Base-by-base conservation (phyloP, 495 filamentous ascomycete species). In the Neurospora sp. region DNA sequence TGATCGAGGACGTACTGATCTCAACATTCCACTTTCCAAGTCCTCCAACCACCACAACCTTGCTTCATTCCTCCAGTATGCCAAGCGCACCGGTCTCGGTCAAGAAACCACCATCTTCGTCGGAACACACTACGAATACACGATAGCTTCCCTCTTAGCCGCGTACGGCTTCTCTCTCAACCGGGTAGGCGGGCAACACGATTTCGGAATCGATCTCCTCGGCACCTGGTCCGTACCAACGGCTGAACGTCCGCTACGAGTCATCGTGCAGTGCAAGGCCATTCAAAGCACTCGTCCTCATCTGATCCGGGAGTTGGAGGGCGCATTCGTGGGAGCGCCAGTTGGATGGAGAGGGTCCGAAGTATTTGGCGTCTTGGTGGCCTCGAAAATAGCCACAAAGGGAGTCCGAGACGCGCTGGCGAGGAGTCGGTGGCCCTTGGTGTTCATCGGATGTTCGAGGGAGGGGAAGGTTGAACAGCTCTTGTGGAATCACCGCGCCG, bases 181-280 rank as follows among this genome's bases (percentile, higher is more conserved):
- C 65, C 91, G 93, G 61, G 87, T 91, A 17, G 96, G 96, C 74
- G 91, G 92, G 44, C 84, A 83, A 38, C 87, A 87, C 17, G 94
- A 98, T 81, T 84, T 82, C 69, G 95, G 95, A 40, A 92, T 97
- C 77, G 95, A 98, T 79, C 87, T 98, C 0, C 82, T 93, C 3
- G 94, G 94, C 31, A 88, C 88, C 20, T 98, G 95, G 95, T 81
- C 84, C 14, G 80, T 93, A 8, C 44, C 70, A 3, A 20, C 20
- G 5, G 44, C 77, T 73, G 61, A 75, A 78, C 70, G 80, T 69
- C 85, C 88, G 0, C 72, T 96, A 5, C 87, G 86, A 69, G 88
- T 93, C 2, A 75, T 97, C 5, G 83, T 93, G 27, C 94, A 97
- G 78, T 99, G 96, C 83, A 99, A 98, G 82, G 87, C 87, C 20